Base-by-base conservation (phyloP, 768 basidiomycete genomes). In the Cubamyces lactineus region DNA sequence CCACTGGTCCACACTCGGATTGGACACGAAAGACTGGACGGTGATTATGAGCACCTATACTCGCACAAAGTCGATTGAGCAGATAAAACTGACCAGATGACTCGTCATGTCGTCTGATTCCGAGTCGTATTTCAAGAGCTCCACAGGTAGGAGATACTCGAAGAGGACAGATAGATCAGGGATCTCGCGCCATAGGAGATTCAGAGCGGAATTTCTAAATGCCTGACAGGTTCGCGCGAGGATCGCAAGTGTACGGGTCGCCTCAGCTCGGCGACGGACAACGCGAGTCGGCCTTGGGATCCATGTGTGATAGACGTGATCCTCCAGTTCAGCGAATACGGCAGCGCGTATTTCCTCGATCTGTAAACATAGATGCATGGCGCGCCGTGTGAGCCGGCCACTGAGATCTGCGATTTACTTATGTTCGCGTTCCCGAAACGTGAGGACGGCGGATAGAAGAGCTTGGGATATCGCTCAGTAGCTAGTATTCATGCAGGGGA, bases 111-210 rank as follows among this genome's bases (percentile, higher is more conserved):
- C 53, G 5, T 34, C 34, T 6, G 9, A 34, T 34, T 34, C 34
- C 34, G 34, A 34, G 5, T 43, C 24, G 41, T n/a, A 42, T 5
- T 17, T 43, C 16, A 54, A 17, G 2, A 40, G 11, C 13, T 49
- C 34, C 5, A 8, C 15, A 6, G 56, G 56, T 2, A 57, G 4
- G 13, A 49, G 21, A 26, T 6, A 15, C 9, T 15, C 15, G 6
- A 58, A 3, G 17, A 58, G 40, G 23, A 58, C 49, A 23, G 19
- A 58, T 13, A 51, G 16, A 34, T 58, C 57, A 40, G 57, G 48
- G 3, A 58, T 58, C 0, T 58, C 57, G 40, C 48, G 48, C 57
- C 57, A 58, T 15, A 58, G 39, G 5, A 34, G 5, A 34, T 58
- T 28, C n/a, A 50, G 40, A 2, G 57, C 57, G 12, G 26, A 40